Evolutionary conservation across 2,329 filamentous ascomycete species (phyloP).

Genomic region (Monilinia aucupariae): DNA sequence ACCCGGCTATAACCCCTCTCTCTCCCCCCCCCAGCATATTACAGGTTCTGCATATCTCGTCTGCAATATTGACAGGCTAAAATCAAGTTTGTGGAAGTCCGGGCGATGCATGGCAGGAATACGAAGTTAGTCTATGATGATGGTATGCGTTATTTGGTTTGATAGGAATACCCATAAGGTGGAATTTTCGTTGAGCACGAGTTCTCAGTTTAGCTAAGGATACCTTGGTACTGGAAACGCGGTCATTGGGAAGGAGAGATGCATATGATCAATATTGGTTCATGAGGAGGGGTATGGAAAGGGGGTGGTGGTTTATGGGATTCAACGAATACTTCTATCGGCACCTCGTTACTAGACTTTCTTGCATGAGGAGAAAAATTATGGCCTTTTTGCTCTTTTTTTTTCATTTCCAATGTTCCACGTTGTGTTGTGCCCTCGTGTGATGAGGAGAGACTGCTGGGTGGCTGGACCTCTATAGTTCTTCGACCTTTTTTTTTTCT

Average conservation of each 20-base stretch:
- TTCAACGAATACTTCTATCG: conserved; percentile 27
- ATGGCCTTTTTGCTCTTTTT: conserved; percentile 34
- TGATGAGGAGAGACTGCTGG: conserved; percentile 15
- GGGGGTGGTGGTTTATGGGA: conserved; percentile 10
- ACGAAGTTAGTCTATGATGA: conserved; percentile 30
- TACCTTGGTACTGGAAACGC: conserved; percentile 23
- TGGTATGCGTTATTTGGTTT: conserved; percentile 34
- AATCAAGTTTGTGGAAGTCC: conserved; percentile 32
- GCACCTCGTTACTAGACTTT: conserved; percentile 34
- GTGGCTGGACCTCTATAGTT: conserved; percentile 27
- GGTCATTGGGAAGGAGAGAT: conserved; percentile 25
- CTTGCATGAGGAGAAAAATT: conserved; percentile 32
- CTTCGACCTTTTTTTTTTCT: too few relatives aligned
- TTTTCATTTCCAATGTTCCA: conserved; percentile 25
- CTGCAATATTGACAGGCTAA: conserved; percentile 27
- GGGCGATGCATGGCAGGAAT: conserved; percentile 29
- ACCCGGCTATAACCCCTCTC: conserved; percentile 20
- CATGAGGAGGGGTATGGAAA: conserved; percentile 20
- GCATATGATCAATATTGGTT: conserved; percentile 24
- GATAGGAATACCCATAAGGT: conserved; percentile 33
- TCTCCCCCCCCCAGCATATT: conserved; percentile 27
- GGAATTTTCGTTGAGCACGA: conserved; percentile 29
- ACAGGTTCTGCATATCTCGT: conserved; percentile 30
- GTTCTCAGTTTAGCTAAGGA: conserved; percentile 27
- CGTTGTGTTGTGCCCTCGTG: conserved; percentile 12